Evolutionary conservation across 108 stramenopile species (phyloP).

Genomic region (Hondaea fermentalgiana): DNA sequence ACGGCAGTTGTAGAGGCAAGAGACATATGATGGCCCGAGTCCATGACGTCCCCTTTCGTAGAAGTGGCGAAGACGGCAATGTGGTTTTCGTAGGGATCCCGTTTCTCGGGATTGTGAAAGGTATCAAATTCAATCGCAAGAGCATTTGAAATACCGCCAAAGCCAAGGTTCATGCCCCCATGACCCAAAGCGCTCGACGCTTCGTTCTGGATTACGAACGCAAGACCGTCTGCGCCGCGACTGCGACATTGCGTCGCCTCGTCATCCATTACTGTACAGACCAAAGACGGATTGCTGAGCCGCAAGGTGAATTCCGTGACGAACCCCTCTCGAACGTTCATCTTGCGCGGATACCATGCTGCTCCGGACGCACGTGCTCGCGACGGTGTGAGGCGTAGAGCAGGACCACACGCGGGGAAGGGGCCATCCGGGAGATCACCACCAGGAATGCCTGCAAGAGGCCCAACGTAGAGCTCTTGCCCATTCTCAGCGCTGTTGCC

Average conservation of each 20-base stretch:
- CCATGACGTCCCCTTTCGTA: background rate
- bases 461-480: background rate
- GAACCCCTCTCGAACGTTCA: conserved; percentile 58
- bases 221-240: conserved; percentile 56
- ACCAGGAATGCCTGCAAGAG: background rate
- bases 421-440: background rate
- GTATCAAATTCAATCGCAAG: conserved; percentile 64
- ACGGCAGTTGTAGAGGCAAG: conserved; percentile 35
- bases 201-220: conserved; percentile 53
- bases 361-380: conserved; percentile 38
- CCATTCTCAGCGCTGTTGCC: background rate
- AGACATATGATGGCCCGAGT: conserved; percentile 19
- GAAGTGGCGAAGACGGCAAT: conserved; percentile 39
- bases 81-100: conserved; percentile 58
- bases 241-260: conserved; percentile 43
- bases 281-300: conserved; percentile 44
- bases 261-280: conserved; percentile 50
- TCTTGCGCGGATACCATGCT: conserved; percentile 49
- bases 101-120: conserved; percentile 39
- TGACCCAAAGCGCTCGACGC: conserved; percentile 23
- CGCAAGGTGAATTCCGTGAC: conserved; percentile 42
- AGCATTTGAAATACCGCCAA: conserved; percentile 49
- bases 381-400: conserved; percentile 44
- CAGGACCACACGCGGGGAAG: conserved; percentile 42
- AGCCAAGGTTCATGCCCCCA: conserved; percentile 45